phyloP scores from a whole-genome alignment of 345 rosid species.

The Dimocarpus longan region DNA sequence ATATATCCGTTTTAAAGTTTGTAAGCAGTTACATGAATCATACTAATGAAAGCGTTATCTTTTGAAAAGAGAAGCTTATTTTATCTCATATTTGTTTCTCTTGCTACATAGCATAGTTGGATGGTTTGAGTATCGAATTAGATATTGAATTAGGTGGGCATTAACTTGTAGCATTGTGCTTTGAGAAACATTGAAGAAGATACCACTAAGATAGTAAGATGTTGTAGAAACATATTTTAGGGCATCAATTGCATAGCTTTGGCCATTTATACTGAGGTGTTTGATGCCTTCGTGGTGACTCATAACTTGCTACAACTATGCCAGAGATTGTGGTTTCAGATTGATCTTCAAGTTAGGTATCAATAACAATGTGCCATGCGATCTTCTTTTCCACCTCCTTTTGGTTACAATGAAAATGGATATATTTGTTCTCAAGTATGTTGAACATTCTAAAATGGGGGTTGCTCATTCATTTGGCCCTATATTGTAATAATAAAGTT shows the following conservation, averaged over 20 bases:
- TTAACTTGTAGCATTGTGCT: background rate
- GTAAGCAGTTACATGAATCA: background rate
- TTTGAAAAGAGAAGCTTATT: background rate
- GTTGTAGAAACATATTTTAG: background rate
- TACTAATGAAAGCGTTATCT: background rate
- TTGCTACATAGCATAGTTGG: too few relatives aligned
- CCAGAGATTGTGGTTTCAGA: background rate
- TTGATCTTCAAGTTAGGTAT: background rate
- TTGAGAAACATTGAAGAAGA: too few relatives aligned
- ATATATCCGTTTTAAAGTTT: background rate
- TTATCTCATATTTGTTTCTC: too few relatives aligned
- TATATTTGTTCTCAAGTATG: too few relatives aligned
- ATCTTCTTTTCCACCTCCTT: background rate
- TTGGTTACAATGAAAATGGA: background rate
- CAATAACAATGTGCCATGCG: background rate
- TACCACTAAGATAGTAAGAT: background rate
- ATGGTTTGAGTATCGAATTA: too few relatives aligned
- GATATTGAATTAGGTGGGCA: background rate
- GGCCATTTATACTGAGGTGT: too few relatives aligned
- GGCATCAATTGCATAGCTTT: background rate
- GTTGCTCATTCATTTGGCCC: too few relatives aligned
- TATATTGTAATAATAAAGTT: too few relatives aligned
- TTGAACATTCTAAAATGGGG: too few relatives aligned
- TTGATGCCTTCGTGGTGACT: background rate
- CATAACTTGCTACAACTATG: too few relatives aligned